Evolutionary conservation across 805 yeast species (phyloP).

Genomic region (Diddensiella santjacobensis): DNA sequence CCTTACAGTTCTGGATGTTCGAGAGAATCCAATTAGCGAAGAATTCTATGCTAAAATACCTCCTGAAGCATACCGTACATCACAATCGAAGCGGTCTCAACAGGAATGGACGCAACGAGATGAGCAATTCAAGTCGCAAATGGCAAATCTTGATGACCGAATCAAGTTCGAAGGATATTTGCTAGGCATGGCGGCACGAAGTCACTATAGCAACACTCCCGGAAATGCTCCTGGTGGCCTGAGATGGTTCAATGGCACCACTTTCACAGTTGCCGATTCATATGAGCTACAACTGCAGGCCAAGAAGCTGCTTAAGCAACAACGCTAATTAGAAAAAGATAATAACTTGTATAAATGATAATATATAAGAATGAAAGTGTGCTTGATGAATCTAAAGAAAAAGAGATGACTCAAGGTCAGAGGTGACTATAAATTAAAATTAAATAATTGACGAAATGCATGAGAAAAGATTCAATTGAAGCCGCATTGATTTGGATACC

Average conservation of each 20-base stretch:
- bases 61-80: background rate
- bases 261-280: background rate
- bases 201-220: background rate
- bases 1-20: constrained; percentile 28
- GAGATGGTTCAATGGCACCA: background rate
- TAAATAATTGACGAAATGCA: too few species aligned
- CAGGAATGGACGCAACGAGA: background rate
- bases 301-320: background rate
- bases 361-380: too few species aligned
- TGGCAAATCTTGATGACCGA: background rate
- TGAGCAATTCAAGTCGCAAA: background rate
- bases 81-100: background rate
- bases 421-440: too few species aligned
- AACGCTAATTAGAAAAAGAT: too few species aligned
- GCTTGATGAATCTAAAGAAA: too few species aligned
- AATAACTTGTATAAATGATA: too few species aligned
- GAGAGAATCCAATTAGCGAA: constrained; percentile 31
- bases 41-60: constrained; percentile 21
- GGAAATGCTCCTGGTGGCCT: background rate
- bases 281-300: background rate
- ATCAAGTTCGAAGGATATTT: background rate
- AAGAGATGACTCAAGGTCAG: too few species aligned
- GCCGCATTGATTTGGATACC: constrained; percentile 66
- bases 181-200: background rate
- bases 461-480: too few species aligned